Evolutionary conservation across 306 rosid genomes (phyloP).

Genomic region (Biancaea sappan): DNA sequence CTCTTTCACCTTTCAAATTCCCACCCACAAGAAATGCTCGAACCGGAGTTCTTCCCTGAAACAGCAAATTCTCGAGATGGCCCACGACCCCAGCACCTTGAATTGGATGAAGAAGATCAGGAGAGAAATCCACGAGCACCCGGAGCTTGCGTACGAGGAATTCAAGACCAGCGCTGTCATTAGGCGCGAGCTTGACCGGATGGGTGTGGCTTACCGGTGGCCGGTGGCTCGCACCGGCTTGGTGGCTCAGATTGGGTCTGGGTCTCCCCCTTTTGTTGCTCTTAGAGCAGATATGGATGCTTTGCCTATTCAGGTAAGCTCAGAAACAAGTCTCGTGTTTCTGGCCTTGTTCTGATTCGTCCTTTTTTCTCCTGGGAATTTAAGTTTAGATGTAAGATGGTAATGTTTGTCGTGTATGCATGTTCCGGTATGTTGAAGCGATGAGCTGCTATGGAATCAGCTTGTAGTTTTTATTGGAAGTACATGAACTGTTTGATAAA

Average conservation of each 20-base stretch:
- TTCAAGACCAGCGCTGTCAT: slow-evolving; percentile 68
- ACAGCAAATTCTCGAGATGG: slow-evolving; percentile 52
- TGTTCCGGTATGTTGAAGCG: background rate
- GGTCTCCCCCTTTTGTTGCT: slow-evolving; percentile 81
- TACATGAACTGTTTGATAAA: background rate
- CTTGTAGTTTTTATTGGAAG: no score
- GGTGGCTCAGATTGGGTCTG: slow-evolving; percentile 78
- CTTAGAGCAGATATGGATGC: slow-evolving; percentile 98
- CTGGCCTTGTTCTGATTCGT: background rate
- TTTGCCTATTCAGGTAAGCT: slow-evolving; percentile 77
- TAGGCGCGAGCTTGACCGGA: slow-evolving; percentile 62
- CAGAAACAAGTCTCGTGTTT: background rate
- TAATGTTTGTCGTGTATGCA: slow-evolving; percentile 4
- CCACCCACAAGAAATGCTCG: slow-evolving; percentile 4
- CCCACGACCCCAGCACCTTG: slow-evolving; percentile 49
- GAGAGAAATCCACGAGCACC: slow-evolving; percentile 82
- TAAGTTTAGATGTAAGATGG: background rate
- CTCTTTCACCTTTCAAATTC: slow-evolving; percentile 37
- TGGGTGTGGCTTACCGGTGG: slow-evolving; percentile 73
- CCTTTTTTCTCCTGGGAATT: background rate
- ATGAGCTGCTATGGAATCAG: slow-evolving; percentile 17
- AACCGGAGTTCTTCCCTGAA: slow-evolving; percentile 28
- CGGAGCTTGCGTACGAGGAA: slow-evolving; percentile 83
- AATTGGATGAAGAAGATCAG: slow-evolving; percentile 73
- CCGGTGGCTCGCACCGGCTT: slow-evolving; percentile 84